phyloP scores from a whole-genome alignment of 2,329 filamentous ascomycete genomes.

The Colletotrichum lini region DNA sequence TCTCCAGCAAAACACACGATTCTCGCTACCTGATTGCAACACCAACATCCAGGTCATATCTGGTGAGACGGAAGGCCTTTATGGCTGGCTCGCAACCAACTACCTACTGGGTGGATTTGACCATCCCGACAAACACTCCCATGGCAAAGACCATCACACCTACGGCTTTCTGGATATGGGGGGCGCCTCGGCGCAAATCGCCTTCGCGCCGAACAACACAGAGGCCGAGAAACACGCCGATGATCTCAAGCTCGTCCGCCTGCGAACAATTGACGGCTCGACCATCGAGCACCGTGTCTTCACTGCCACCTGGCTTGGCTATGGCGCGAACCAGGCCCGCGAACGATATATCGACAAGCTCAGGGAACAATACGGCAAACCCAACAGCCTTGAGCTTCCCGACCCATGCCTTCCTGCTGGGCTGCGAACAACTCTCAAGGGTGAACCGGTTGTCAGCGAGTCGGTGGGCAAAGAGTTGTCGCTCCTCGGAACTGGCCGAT shows the following conservation, averaged over 20 bases:
- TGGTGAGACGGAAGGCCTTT: conserved; percentile 94
- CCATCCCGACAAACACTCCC: conserved; percentile 78
- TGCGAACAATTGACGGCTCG: conserved; percentile 86
- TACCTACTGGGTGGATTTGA: conserved; percentile 95
- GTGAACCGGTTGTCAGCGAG: conserved; percentile 63
- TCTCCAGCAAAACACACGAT: conserved; percentile 81
- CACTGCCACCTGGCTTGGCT: conserved; percentile 96
- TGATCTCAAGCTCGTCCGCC: conserved; percentile 86
- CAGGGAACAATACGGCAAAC: conserved; percentile 74
- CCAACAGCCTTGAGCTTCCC: conserved; percentile 76
- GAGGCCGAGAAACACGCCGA: conserved; percentile 91
- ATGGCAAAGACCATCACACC: conserved; percentile 91
- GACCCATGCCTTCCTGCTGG: conserved; percentile 93
- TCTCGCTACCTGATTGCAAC: conserved; percentile 90
- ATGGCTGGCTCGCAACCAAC: conserved; percentile 98
- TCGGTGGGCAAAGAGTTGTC: conserved; percentile 59
- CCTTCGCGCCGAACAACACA: conserved; percentile 94
- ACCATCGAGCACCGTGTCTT: conserved; percentile 90
- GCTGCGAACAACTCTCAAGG: conserved; percentile 80
- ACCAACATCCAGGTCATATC: conserved; percentile 94
- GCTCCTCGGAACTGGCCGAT: conserved; percentile 87
- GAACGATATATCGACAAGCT: conserved; percentile 85
- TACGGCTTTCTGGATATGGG: conserved; percentile 99
- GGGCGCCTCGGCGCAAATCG: conserved; percentile 96
- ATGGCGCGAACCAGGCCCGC: conserved; percentile 95